These are phyloP conservation scores for Strigomonas culicis DNA, from an alignment of 208 protist genomes.

Conservation along the genomic window DNA sequence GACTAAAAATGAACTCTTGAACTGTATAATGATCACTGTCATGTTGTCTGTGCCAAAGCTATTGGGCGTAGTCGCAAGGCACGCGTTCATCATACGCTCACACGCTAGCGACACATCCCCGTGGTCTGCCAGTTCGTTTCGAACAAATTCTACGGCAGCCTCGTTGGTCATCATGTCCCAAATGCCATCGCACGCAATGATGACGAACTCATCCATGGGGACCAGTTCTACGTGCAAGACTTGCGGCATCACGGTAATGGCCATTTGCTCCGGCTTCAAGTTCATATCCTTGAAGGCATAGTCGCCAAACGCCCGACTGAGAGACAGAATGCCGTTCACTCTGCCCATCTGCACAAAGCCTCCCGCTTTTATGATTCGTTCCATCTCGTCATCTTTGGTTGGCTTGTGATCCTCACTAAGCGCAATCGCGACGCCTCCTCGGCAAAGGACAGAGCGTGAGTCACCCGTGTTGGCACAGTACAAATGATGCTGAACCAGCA, in stretches of 20 bases:
- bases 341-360: constrained; percentile 89
- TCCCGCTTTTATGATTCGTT: constrained; percentile 86
- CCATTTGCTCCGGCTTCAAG: constrained; percentile 71
- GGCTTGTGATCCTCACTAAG: constrained; percentile 96
- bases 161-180: constrained; percentile 93
- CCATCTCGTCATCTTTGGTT: constrained; percentile 67
- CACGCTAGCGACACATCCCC: constrained; percentile 82
- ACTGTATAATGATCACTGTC: constrained; percentile 88
- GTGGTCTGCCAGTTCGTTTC: constrained; percentile 79
- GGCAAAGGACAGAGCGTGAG: constrained; percentile 85
- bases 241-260: constrained; percentile 72
- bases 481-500: constrained; percentile 84
- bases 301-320: constrained; percentile 94
- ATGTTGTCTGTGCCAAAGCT: constrained; percentile 89
- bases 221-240: constrained; percentile 74
- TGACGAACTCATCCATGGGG: constrained; percentile 87
- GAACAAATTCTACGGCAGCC: constrained; percentile 86
- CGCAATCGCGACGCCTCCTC: constrained; percentile 78
- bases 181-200: constrained; percentile 92
- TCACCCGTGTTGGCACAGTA: constrained; percentile 95
- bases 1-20: constrained; percentile 86
- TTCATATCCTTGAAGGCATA: constrained; percentile 86
- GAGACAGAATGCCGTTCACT: constrained; percentile 94
- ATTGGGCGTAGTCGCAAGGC: constrained; percentile 57
- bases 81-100: constrained; percentile 82